Base-by-base conservation (phyloP, 2,329 filamentous ascomycete species). In the Alternaria brassicicola region DNA sequence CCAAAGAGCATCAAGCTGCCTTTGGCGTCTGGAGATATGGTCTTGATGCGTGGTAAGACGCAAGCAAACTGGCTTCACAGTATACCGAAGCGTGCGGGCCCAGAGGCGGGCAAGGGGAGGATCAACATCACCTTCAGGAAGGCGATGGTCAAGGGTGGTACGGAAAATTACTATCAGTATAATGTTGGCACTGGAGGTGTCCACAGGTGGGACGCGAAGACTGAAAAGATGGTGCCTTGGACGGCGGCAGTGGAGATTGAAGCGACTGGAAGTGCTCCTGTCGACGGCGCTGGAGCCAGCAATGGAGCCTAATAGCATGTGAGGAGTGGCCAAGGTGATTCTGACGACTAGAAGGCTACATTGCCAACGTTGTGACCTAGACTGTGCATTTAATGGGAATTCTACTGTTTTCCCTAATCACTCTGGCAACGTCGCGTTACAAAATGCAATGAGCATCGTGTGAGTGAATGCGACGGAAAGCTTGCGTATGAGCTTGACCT, bases 151-250 rank as follows among this genome's bases (percentile, higher is more conserved):
- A 89, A 84, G 65, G 89, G 81, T 3, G 90, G 90, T 1, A 93
- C 90, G 26, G 88, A 92, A 68, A 94, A 94, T 75, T 93, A 94
- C 75, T 93, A 94, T 75, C 86, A 87, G 70, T 94, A 94, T 77
- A 94, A 94, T 77, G 89, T 93, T 49, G 90, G 91, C 0, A 83
- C 76, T 36, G 90, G 91, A 1, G 82, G 80, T 1, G 84, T 89
- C n/a, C 89, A 87, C 74, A 83, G 82, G 67, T 93, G 91, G 91
- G 82, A 90, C 73, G 80, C 79, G 17, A 73, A 62, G 45, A 79
- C 75, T 58, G 78, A 82, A 60, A 85, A 87, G 69, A 85, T 85
- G 83, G 58, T 72, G 43, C 61, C 70, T 9, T 81, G 79, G 74
- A 55, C 61, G 57, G 23, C 57, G 38, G 42, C 36, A 39, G 38